Conservation (phyloP, 768 basidiomycete species). For the Russula lepida region DNA sequence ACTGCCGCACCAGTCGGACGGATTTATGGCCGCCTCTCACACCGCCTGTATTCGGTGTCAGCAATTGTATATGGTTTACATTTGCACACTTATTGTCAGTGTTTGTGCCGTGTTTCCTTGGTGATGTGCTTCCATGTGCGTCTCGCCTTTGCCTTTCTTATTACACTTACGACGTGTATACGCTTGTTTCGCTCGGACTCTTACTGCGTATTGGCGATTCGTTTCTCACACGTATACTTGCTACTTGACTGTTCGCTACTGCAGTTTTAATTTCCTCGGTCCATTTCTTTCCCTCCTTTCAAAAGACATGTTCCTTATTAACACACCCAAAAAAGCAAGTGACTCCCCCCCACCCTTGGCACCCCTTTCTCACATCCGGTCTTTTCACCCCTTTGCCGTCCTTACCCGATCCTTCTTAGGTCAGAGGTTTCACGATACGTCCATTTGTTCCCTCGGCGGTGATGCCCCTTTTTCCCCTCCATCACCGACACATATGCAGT, state of each 20-base stretch:
- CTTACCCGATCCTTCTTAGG: conserved; percentile 15
- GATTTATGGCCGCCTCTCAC: neutral
- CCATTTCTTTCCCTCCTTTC: conserved; percentile 8
- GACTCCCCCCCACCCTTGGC: conserved; percentile 5
- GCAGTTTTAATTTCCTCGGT: neutral
- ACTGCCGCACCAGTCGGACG: neutral
- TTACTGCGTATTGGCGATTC: conserved; percentile 6
- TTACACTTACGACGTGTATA: conserved; percentile 1
- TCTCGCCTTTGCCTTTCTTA: conserved; percentile 7
- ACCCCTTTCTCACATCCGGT: conserved; percentile 9
- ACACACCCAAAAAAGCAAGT: conserved; percentile 8
- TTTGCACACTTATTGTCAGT: neutral
- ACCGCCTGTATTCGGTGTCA: neutral
- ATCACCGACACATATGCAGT: conserved; percentile 9
- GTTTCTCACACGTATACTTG: conserved; percentile 2
- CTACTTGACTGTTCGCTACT: conserved; percentile 11
- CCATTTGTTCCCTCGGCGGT: neutral
- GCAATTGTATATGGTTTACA: conserved; percentile 2
- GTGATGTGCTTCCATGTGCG: conserved; percentile 10
- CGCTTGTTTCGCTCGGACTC: conserved; percentile 7
- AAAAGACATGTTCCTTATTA: conserved; percentile 1
- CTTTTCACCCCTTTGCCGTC: conserved; percentile 20
- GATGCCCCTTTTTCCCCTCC: neutral
- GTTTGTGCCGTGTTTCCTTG: conserved; percentile 3
- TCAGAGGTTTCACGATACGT: conserved; percentile 14